A percentile compares a stretch with the other conserved stretches of the same genome.
Conservation (phyloP, 75 land plant species). For the Picea sitchensis region DNA sequence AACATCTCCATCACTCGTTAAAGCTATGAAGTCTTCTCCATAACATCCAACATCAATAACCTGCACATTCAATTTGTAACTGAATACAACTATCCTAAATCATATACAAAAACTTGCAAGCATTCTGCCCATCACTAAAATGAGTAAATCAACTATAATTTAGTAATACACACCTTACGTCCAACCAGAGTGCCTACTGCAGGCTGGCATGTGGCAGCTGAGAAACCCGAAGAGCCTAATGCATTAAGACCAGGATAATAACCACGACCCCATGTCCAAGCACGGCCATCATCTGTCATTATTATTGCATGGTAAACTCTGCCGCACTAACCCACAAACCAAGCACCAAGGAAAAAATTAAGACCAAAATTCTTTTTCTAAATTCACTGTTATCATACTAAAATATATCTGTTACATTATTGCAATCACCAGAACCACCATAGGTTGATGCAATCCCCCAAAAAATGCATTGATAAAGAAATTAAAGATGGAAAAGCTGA, state of each 20-base stretch:
- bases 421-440: neutral
- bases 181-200: constrained; percentile 42
- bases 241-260: constrained; percentile 19
- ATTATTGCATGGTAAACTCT: constrained; percentile 47
- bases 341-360: constrained; percentile 4
- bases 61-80: constrained; percentile 11
- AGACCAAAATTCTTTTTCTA: neutral
- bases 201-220: constrained; percentile 24
- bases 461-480: neutral
- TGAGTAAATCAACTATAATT: too few species aligned
- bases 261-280: constrained; percentile 45
- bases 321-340: constrained; percentile 26
- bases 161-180: constrained; percentile 26
- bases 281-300: constrained; percentile 43
- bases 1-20: constrained; percentile 41
- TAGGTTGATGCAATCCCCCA: neutral
- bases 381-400: neutral
- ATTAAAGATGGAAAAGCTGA: neutral
- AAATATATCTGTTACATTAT: too few species aligned
- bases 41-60: constrained; percentile 45
- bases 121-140: neutral
- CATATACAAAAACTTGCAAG: neutral
- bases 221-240: constrained; percentile 9
- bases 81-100: neutral
- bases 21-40: constrained; percentile 41